Conservation (phyloP, 192 early-diverging fungal species). For the Coemansia nantahalensis region DNA sequence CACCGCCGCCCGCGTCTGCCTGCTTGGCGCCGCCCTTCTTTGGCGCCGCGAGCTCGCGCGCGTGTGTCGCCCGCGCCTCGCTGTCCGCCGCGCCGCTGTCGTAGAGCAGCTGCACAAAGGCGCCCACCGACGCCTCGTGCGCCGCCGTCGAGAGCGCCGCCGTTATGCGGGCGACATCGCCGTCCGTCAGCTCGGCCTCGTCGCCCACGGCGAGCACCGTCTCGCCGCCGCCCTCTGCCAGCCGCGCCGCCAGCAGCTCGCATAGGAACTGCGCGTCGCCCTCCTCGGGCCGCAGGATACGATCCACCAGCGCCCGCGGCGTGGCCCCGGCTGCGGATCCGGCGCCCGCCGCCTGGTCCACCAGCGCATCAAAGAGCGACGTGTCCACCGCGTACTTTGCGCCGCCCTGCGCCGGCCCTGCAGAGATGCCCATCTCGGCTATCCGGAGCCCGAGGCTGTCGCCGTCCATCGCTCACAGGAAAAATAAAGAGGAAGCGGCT, state of each 20-base stretch:
- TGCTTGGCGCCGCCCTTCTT: conserved; percentile 6
- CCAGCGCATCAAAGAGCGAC: conserved; percentile 41
- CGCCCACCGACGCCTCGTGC: conserved; percentile 5
- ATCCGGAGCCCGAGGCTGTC: conserved; percentile 23
- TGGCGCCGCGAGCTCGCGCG: no score
- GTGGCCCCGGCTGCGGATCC: background rate
- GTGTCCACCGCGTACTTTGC: conserved; percentile 45
- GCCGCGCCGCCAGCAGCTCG: conserved; percentile 41
- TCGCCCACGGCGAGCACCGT: conserved; percentile 72
- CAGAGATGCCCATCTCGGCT: conserved; percentile 10
- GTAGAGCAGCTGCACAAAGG: conserved; percentile 35
- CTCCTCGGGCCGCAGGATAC: conserved; percentile 45
- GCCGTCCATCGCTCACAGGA: background rate
- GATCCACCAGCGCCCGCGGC: conserved; percentile 47
- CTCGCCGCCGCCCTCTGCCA: conserved; percentile 69
- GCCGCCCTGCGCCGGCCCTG: background rate
- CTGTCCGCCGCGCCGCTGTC: conserved; percentile 13
- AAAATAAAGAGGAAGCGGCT: no score
- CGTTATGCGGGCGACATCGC: conserved; percentile 48
- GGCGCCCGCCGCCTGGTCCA: conserved; percentile 26
- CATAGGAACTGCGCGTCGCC: conserved; percentile 52
- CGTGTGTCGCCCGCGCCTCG: no score
- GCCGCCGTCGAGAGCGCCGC: conserved; percentile 42
- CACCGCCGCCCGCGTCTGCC: no score
- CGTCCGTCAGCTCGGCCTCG: conserved; percentile 60